These are phyloP conservation scores for Musa schizocarpa DNA, from an alignment of 176 grass and related monocot genomes.

Conservation along the genomic window DNA sequence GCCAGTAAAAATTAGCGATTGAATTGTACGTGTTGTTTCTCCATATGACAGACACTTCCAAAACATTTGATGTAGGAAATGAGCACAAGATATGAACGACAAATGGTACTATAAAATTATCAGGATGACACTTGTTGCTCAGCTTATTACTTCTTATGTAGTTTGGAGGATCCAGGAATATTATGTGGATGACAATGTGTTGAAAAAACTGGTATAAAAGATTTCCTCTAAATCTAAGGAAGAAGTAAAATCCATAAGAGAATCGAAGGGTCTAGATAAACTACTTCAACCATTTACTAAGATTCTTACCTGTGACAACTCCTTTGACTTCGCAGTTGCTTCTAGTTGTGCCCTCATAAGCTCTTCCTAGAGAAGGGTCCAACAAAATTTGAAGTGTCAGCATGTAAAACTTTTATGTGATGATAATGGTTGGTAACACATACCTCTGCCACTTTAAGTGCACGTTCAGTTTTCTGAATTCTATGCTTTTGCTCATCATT, in stretches of 20 bases:
- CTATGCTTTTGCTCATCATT: conserved; percentile 62
- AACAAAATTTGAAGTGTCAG: conserved; percentile 13
- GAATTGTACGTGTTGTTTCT: too few relatives aligned
- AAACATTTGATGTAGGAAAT: too few relatives aligned
- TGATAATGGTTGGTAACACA: conserved; percentile 26
- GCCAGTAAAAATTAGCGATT: too few relatives aligned
- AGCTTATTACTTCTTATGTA: background rate
- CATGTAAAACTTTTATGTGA: conserved; percentile 14
- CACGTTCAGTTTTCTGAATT: conserved; percentile 75
- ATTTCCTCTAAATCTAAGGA: background rate
- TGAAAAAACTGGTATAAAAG: background rate
- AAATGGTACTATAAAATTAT: too few relatives aligned
- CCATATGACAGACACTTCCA: too few relatives aligned
- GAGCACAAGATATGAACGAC: too few relatives aligned
- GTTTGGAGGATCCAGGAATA: background rate
- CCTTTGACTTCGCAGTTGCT: conserved; percentile 47
- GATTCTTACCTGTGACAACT: conserved; percentile 62
- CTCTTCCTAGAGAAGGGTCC: conserved; percentile 62
- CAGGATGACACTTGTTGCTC: too few relatives aligned
- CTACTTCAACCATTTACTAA: conserved; percentile 5
- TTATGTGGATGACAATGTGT: background rate
- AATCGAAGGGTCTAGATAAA: background rate
- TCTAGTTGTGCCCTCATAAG: conserved; percentile 71
- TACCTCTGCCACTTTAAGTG: conserved; percentile 84
- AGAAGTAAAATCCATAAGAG: conserved; percentile 1